Evolutionary conservation across 768 basidiomycete species (phyloP), one percentile per base, ranked within the genome.

Genomic region (Rhodotorula toruloides): DNA sequence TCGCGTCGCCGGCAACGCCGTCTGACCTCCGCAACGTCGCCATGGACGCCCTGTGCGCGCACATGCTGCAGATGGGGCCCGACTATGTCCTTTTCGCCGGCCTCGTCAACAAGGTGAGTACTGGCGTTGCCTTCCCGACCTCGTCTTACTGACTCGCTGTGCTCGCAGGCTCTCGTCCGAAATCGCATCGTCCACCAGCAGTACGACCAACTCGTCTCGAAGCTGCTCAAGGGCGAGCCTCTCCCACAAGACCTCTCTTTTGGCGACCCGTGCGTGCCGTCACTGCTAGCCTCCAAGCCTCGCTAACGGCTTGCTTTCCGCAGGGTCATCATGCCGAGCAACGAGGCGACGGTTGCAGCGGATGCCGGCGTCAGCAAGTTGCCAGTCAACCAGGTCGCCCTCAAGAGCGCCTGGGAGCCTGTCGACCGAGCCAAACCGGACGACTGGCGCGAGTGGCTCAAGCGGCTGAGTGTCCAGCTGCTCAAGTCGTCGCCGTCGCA

Each of bases 401-500:
- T 99, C 67, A 97, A 96, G 77, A 87, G 91, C 73, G 92, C 93
- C 1, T 99, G 96, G 94, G 93, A 96, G 72, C 82, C 90, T 12
- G 79, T 82, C 32, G 76, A 76, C 40, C 65, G 73, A 39, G 72
- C 75, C 27, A 74, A 73, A 57, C 67, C 72, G 2, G 88, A 91
- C 50, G 93, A 98, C 70, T 99, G 96, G 96, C 79, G 83, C 25
- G 91, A 92, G 44, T 99, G 96, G 96, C 87, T 96, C 81, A 91
- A 89, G 74, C 84, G 87, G 22, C 83, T 99, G 14, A 86, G 91
- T 25, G 89, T 92, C 4, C 92, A 97, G 76, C 88, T 98, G 74
- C 93, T 99, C 88, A 90, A 93, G 75, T 92, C 98, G 70, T 97
- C 94, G 0, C 94, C 96, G 0, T 96, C 92, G 3, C 92, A 94